phyloP scores from a whole-genome alignment of 768 basidiomycete genomes.

The Boletus rufocinnamomeus region DNA sequence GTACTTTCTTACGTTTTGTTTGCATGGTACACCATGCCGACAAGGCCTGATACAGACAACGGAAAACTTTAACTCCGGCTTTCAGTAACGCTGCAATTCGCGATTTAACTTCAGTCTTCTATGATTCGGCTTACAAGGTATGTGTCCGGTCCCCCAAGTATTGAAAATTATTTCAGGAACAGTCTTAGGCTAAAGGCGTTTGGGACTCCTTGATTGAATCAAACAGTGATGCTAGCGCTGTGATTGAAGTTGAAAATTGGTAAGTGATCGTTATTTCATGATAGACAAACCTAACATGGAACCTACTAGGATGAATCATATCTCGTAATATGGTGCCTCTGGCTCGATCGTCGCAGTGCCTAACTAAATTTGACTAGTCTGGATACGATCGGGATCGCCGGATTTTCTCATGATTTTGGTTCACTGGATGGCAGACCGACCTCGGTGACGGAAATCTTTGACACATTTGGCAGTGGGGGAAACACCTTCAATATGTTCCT shows the following conservation, averaged over 20 bases:
- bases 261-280: constrained; percentile 13
- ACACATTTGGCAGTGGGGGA: constrained; percentile 21
- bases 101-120: constrained; percentile 39
- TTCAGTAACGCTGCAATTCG: constrained; percentile 46
- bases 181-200: constrained; percentile 27
- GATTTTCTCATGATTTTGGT: constrained; percentile 48
- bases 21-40: constrained; percentile 25
- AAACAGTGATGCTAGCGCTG: constrained; percentile 23
- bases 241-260: constrained; percentile 54
- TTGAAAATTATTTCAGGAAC: neutral
- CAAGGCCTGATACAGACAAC: constrained; percentile 28
- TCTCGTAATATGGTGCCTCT: constrained; percentile 36
- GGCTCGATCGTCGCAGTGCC: neutral
- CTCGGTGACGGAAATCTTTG: constrained; percentile 30
- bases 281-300: neutral
- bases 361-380: constrained; percentile 29
- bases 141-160: constrained; percentile 9
- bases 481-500: constrained; percentile 9
- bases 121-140: constrained; percentile 46
- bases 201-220: constrained; percentile 36
- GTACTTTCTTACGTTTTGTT: neutral
- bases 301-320: constrained; percentile 44
- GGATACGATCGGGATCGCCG: constrained; percentile 47
- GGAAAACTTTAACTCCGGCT: constrained; percentile 41
- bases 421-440: constrained; percentile 39